Evolutionary conservation across 371 early-diverging fungal species (phyloP), one percentile per base, ranked within the genome.

Genomic region (Lichtheimia hyalospora): DNA sequence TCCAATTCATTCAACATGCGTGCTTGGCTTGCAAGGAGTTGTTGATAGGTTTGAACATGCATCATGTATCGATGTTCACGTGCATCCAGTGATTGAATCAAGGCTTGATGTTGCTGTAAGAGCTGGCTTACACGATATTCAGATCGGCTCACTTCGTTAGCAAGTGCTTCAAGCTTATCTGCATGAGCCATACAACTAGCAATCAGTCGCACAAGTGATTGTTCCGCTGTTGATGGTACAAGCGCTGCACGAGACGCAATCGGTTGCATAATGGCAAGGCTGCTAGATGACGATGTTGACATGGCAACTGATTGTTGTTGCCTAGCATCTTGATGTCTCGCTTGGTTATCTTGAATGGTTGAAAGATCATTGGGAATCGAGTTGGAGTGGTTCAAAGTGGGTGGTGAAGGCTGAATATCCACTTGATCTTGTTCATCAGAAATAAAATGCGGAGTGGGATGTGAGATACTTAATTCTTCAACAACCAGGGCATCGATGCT

Each of bases 1-100:
- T 57, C 61, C 14, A 65, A 27, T 16, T 57, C 66, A 12, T 39
- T 43, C 21, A 65, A 48, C 66, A 65, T 65, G n/a, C 42, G 56
- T 10, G 18, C 20, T 40, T 65, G 66, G 15, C 42, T 60, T 6
- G 18, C 27, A 14, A 57, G 20, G 4, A 61, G 42, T 1, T 21
- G 57, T n/a, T 65, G 54, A 53, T 54, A 65, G 0, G 49, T 54
- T n/a, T 57, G 46, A 24, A 57, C 28, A 55, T 57, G 59, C 15
- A 53, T 40, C 40, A 43, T 43, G 18, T 67, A 62, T 5, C 42
- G 50, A 13, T 55, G 54, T 54, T 67, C 67, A 5, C 60, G 62
- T 25, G 53, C 56, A 44, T 67, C 60, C 34, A 59, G 28, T 10
- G 65, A 63, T n/a, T 57, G 40, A 15, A 55, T 46, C 14, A 60